Conservation (phyloP, 495 filamentous ascomycete species). For the Lasiosphaeris hirsuta region DNA sequence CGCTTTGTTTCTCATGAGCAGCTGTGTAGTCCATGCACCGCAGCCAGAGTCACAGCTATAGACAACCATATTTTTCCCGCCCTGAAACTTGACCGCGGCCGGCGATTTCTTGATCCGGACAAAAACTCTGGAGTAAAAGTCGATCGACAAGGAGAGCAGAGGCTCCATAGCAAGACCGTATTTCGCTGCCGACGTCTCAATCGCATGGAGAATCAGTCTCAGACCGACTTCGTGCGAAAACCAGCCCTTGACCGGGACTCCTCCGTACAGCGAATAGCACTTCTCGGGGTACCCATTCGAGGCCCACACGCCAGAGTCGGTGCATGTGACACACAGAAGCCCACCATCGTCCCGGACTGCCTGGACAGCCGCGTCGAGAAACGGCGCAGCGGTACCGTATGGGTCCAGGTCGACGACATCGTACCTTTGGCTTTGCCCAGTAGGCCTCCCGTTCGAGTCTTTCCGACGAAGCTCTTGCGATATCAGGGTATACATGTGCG, state of each 20-base stretch:
- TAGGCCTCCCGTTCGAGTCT: conserved; percentile 22
- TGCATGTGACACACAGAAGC: conserved; percentile 92
- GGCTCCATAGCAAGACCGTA: conserved; percentile 93
- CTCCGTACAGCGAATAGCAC: conserved; percentile 85
- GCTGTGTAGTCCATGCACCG: conserved; percentile 79
- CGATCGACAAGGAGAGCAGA: conserved; percentile 85
- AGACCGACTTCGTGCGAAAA: conserved; percentile 88
- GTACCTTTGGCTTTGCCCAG: conserved; percentile 52
- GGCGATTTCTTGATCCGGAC: conserved; percentile 76
- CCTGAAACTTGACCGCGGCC: conserved; percentile 80
- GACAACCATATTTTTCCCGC: conserved; percentile 86
- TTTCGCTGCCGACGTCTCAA: conserved; percentile 73
- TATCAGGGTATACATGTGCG: conserved; percentile 80
- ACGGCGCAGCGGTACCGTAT: conserved; percentile 87
- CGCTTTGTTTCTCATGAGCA: conserved; percentile 61
- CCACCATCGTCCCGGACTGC: conserved; percentile 78
- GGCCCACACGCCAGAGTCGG: conserved; percentile 90
- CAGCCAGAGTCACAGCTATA: conserved; percentile 90
- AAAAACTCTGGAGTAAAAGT: conserved; percentile 92
- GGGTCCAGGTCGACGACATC: conserved; percentile 96
- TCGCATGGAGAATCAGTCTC: conserved; percentile 74
- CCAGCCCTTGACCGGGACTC: conserved; percentile 74
- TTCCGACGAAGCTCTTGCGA: conserved; percentile 36
- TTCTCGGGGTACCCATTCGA: conserved; percentile 93
- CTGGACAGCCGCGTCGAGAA: conserved; percentile 86